Conservation (phyloP, 768 basidiomycete genomes). For the Pisolithus albus region DNA sequence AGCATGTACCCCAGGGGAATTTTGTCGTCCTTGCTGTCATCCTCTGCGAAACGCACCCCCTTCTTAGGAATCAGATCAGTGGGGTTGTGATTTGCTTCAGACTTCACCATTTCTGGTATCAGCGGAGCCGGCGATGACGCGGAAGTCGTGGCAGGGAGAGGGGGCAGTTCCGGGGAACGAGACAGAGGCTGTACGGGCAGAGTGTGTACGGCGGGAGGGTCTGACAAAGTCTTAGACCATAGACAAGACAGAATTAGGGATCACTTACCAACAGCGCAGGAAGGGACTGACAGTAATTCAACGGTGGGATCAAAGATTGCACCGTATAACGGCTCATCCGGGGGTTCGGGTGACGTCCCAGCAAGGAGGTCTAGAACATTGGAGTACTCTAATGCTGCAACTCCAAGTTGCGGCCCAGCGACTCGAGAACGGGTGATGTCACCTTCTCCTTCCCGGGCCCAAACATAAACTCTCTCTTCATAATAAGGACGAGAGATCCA, state of each 20-base stretch:
- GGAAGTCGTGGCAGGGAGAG: conserved; percentile 2
- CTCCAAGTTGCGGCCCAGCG: conserved; percentile 45
- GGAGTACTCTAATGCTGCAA: conserved; percentile 69
- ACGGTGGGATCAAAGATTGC: conserved; percentile 11
- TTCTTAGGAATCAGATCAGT: conserved; percentile 28
- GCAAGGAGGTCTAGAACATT: conserved; percentile 59
- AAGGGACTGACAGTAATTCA: conserved; percentile 11
- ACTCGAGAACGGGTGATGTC: conserved; percentile 33
- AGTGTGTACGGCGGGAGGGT: conserved; percentile 12
- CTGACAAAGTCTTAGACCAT: conserved; percentile 13
- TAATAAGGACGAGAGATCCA: conserved; percentile 73
- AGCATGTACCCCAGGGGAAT: conserved; percentile 66
- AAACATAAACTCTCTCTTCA: conserved; percentile 61
- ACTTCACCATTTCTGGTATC: not conserved
- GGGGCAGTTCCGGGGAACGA: not conserved
- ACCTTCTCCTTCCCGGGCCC: conserved; percentile 38
- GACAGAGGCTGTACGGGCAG: not conserved
- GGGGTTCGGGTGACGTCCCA: conserved; percentile 31
- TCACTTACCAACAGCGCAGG: conserved; percentile 15
- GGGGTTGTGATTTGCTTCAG: conserved; percentile 6
- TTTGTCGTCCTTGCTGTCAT: conserved; percentile 55
- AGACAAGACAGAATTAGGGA: not conserved
- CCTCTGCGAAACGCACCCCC: conserved; percentile 60
- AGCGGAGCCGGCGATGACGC: conserved; percentile 1
- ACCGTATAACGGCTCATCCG: conserved; percentile 7